Percentiles rank a stretch among this genome's conserved stretches.
Conservation (phyloP, 176 grass and related monocot genomes). For the Pontederia paniculata region DNA sequence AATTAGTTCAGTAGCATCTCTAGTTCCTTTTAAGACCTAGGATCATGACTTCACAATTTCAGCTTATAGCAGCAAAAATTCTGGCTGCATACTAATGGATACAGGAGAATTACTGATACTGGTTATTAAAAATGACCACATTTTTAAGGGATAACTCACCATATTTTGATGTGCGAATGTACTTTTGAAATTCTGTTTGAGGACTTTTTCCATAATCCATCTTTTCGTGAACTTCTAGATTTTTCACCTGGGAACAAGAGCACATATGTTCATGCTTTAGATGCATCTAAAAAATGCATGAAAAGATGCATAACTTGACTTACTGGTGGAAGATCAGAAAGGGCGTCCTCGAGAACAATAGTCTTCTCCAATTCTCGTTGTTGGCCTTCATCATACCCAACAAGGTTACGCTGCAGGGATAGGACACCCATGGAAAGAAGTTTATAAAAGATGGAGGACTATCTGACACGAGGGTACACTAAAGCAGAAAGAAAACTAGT, state of each 20-base stretch:
- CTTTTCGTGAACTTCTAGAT: conserved; percentile 58
- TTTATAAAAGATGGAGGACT: conserved; percentile 17
- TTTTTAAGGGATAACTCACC: conserved; percentile 25
- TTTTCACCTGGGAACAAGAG: conserved; percentile 43
- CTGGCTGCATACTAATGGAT: too few species aligned
- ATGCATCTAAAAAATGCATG: conserved; percentile 3
- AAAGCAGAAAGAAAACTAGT: background rate
- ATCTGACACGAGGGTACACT: background rate
- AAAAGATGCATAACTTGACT: conserved; percentile 16
- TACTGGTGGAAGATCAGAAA: conserved; percentile 92
- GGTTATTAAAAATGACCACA: too few species aligned
- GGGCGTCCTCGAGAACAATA: conserved; percentile 73
- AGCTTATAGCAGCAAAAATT: too few species aligned
- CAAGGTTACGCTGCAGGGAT: conserved; percentile 30
- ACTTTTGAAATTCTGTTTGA: conserved; percentile 81
- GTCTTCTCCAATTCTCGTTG: conserved; percentile 49
- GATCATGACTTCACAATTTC: too few species aligned
- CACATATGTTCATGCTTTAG: conserved; percentile 17
- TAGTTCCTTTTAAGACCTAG: too few species aligned
- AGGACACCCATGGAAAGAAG: conserved; percentile 2
- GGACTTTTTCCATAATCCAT: conserved; percentile 63
- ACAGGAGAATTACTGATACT: too few species aligned
- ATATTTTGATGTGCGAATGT: conserved; percentile 54
- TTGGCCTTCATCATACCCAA: conserved; percentile 45
- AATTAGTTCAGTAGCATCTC: too few species aligned